Evolutionary conservation across 2,329 filamentous ascomycete species (phyloP), one percentile per base, ranked within the genome.

Genomic region (Dendryphion nanum): DNA sequence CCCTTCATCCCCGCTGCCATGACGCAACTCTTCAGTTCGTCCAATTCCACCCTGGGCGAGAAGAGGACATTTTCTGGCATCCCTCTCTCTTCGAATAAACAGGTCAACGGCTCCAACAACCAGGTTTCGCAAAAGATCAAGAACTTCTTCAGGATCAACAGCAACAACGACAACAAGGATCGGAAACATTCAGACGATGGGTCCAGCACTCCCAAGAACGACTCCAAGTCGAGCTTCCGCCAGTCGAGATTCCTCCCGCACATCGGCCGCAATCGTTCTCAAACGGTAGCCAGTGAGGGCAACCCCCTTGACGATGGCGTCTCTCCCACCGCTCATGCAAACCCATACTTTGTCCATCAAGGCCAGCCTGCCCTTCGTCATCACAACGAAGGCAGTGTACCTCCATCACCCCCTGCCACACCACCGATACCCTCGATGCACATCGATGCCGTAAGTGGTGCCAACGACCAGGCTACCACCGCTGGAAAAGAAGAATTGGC

Each of bases 321-420:
- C 58, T 95, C 90, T 60, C 93, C 93, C 18, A 97, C 89, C 4
- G 91, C 90, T 35, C 83, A 91, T 61, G 91, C 89, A 48, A 98
- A 98, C 65, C 93, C 93, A 14, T 98, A 98, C 70, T 98, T 97
- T 67, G 86, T 83, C 51, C 93, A 97, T 64, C 93, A 98, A 70
- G 93, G 93, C 40, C 89, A 89, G 55, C 93, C 93, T 4, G 87
- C 88, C 48, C 75, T 97, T 55, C 85, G 91, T 61, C 93, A 98
- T 71, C 89, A 94, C 72, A 95, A 97, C 66, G 89, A 93, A 53
- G 87, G 85, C 59, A 96, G 89, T 48, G 86, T 95, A 23, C 90
- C 93, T 12, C 89, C 89, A 10, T 95, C 90, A 45, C 91, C 93
- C 19, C 89, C 91, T 30, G 89, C 95, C 64, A 95, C 89, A 1